Evolutionary conservation across 1,284 basidiomycete genomes (phyloP), one percentile per base, ranked within the genome.

Genomic region (Butyriboletus appendiculatus): DNA sequence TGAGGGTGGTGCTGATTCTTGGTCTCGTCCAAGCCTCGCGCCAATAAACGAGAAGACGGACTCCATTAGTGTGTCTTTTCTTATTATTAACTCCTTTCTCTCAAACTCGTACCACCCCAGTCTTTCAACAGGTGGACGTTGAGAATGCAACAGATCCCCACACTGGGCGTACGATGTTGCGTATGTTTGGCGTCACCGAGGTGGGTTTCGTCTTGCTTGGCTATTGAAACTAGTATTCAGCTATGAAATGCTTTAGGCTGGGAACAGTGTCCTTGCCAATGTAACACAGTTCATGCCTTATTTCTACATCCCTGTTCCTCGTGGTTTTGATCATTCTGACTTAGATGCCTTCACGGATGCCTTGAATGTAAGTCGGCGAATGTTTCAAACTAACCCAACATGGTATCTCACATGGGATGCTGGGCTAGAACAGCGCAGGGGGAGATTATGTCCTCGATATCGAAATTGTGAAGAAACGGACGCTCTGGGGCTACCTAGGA

Each of bases 101-200:
- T 33, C 37, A 11, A 45, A 48, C 24, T 50, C 34, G 53, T 37
- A 46, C 7, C 3, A 10, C 34, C 11, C 35, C 54, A 92, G 90
- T 89, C 16, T 97, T 98, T 63, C 95, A 98, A 69, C 96, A 98
- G 70, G 95, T 95, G 54, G 96, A 98, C 59, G 80, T 98, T 11
- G 92, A 96, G 60, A 86, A 92, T 56, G 76, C 85, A 3, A 78
- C 78, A 4, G 86, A 89, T 55, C 62, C 63, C 7, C 53, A 42
- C 16, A 79, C 72, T 7, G 76, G 77, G 24, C 75, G 72, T 2
- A 76, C 82, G 0, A 79, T 78, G 44, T 64, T 97, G 33, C 79
- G 92, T 38, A 84, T 97, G 74, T 98, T 88, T 70, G 95, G 95
- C 43, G 90, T 97, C 5, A 97, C 93, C 3, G 77, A 94, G 75